Evolutionary conservation across 1,284 basidiomycete genomes (phyloP).

Genomic region (Leccinum fuscescens): DNA sequence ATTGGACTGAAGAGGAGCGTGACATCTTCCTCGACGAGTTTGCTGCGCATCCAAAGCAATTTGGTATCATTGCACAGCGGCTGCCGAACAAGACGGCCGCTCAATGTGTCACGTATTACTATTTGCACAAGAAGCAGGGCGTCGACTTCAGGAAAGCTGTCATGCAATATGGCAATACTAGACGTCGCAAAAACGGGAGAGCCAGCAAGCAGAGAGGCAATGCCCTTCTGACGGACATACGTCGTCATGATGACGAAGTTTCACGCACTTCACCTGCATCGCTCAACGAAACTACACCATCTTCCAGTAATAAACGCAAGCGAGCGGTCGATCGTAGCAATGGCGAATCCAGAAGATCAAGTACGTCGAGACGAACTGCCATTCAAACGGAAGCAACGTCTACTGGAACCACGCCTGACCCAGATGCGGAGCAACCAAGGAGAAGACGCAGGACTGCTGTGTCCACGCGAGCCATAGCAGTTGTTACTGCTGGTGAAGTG

Average conservation of each 20-base stretch:
- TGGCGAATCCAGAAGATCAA: constrained; percentile 32
- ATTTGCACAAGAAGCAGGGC: constrained; percentile 87
- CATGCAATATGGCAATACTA: constrained; percentile 60
- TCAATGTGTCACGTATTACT: constrained; percentile 94
- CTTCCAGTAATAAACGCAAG: constrained; percentile 31
- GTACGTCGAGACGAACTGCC: constrained; percentile 38
- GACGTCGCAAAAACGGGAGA: constrained; percentile 57
- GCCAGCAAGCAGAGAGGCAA: constrained; percentile 74
- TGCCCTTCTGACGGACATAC: constrained; percentile 75
- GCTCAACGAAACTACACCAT: constrained; percentile 31
- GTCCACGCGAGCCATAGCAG: constrained; percentile 32
- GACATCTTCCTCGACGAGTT: constrained; percentile 80
- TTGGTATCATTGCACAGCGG: constrained; percentile 81
- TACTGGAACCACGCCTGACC: constrained; percentile 54
- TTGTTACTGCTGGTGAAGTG: constrained; percentile 38
- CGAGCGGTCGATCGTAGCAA: constrained; percentile 32
- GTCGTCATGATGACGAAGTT: constrained; percentile 72
- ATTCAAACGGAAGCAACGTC: constrained; percentile 45
- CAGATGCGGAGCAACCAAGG: constrained; percentile 56
- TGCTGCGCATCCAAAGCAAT: constrained; percentile 89
- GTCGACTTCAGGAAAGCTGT: constrained; percentile 84
- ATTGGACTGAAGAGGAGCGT: constrained; percentile 90
- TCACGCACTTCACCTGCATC: constrained; percentile 37
- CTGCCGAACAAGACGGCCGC: constrained; percentile 84
- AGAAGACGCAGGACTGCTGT: constrained; percentile 38